Base-by-base conservation (phyloP, 2,329 filamentous ascomycete genomes). In the Aspergillus niger region DNA sequence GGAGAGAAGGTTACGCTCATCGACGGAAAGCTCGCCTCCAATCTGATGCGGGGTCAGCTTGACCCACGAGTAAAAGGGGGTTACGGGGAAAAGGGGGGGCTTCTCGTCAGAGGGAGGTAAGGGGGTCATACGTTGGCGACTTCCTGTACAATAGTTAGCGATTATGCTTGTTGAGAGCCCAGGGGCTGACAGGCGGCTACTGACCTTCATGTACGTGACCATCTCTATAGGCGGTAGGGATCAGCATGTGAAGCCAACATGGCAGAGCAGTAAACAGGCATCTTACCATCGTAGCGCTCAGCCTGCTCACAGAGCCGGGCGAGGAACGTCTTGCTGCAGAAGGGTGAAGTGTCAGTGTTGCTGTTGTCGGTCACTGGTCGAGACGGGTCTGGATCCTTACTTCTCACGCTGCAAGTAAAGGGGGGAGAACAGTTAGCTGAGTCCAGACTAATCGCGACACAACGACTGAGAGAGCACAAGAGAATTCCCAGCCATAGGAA, bases 241-340 rank as follows among this genome's bases (percentile, higher is more conserved):
- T 70, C 55, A 78, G 68, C 58, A 68, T 59, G 50, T 66, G 49
- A 68, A 63, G 24, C 41, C 53, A 22, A 55, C n/a, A 55, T 13
- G n/a, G n/a, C 15, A 24, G 39, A 44, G 24, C 8, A 43, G 8
- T 44, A 51, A 38, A 30, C 48, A 22, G 55, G 26, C 20, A 59
- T 60, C 85, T 80, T 79, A 88, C 86, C 95, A 94, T 99, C 94
- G 84, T 99, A 99, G 79, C 94, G 94, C 88, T 98, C 95, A 80
- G 95, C 95, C 89, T 99, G 95, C 91, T 98, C 95, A 87, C 95
- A 98, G 80, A 99, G 92, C 85, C 95, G 90, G 82, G 95, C 95
- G 81, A 98, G 92, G 88, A 98, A 98, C 79, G 95, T 98, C 90
- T 98, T 98, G 90, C 92, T 97, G 80, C 78, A 67, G 62, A 65